Conservation (phyloP, 495 filamentous ascomycete genomes). For the Talaromyces wortmannii region DNA sequence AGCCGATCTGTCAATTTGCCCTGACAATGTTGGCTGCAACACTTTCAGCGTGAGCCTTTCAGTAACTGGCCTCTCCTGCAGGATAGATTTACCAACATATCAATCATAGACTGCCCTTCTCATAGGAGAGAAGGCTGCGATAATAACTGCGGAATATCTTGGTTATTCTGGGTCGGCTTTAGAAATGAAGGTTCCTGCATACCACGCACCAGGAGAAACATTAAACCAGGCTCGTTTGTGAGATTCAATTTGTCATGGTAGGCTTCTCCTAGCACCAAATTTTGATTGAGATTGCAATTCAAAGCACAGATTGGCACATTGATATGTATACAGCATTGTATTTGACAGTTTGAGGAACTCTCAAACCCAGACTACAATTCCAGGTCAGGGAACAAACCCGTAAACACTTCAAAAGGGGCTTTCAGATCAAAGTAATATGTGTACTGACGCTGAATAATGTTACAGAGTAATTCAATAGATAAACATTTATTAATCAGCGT, state of each 20-base stretch:
- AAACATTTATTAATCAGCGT: too few species aligned
- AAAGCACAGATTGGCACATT: too few species aligned
- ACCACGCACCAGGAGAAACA: slow-evolving; percentile 51
- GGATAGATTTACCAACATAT: background rate
- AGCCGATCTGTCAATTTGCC: slow-evolving; percentile 73
- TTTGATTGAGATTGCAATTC: too few species aligned
- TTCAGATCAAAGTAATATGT: too few species aligned
- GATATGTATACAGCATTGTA: too few species aligned
- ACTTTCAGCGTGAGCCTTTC: slow-evolving; percentile 46
- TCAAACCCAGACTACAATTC: too few species aligned
- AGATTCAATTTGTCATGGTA: background rate
- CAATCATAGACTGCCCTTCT: slow-evolving; percentile 57
- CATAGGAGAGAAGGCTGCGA: slow-evolving; percentile 77
- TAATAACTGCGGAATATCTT: slow-evolving; percentile 66
- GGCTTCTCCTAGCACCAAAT: background rate
- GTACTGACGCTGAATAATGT: too few species aligned
- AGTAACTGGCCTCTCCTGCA: background rate
- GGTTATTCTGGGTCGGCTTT: slow-evolving; percentile 68
- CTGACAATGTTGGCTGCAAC: slow-evolving; percentile 78
- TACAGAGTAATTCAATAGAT: too few species aligned
- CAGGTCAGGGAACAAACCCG: too few species aligned
- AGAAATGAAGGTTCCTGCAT: slow-evolving; percentile 66
- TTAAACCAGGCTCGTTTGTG: slow-evolving; percentile 18
- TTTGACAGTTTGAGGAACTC: too few species aligned
- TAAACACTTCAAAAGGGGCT: too few species aligned